A percentile compares a stretch with the other conserved stretches of the same genome.
phyloP scores from a whole-genome alignment of 164 flowering plant genomes.

The Tinospora cordifolia region DNA sequence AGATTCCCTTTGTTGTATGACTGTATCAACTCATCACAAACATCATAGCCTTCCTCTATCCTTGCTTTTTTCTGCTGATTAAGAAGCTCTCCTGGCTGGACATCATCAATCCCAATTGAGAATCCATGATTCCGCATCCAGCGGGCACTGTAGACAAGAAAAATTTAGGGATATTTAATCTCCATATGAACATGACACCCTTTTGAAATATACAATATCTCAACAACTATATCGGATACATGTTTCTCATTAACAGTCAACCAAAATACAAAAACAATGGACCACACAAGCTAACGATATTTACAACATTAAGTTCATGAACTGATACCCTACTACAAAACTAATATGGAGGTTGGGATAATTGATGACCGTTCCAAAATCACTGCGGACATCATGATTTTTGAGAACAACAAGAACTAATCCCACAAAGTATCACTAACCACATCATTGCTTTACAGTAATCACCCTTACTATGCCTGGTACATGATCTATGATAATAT shows the following conservation, averaged over 20 bases:
- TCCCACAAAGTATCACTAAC: no score
- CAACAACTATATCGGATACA: not conserved
- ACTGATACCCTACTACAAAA: no score
- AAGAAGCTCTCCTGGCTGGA: conserved; percentile 59
- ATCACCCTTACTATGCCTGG: no score
- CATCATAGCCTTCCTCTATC: conserved; percentile 40
- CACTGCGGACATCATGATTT: no score
- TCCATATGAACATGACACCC: not conserved
- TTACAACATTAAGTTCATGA: not conserved
- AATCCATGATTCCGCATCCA: conserved; percentile 99
- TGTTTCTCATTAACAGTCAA: not conserved
- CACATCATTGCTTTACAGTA: no score
- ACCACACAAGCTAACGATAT: not conserved
- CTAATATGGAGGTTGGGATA: no score
- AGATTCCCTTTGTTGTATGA: conserved; percentile 55
- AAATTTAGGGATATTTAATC: not conserved
- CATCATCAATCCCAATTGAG: conserved; percentile 97
- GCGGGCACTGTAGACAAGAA: conserved; percentile 62
- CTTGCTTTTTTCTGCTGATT: conserved; percentile 29
- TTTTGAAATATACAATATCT: not conserved
- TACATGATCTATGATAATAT: no score
- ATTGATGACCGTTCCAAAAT: no score
- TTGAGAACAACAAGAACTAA: no score
- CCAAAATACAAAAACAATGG: not conserved
- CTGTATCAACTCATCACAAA: conserved; percentile 48